Percentiles rank a stretch among this genome's conserved stretches.
These are phyloP conservation scores for Candida montana DNA, from an alignment of 805 yeast species.

Conservation along the genomic window DNA sequence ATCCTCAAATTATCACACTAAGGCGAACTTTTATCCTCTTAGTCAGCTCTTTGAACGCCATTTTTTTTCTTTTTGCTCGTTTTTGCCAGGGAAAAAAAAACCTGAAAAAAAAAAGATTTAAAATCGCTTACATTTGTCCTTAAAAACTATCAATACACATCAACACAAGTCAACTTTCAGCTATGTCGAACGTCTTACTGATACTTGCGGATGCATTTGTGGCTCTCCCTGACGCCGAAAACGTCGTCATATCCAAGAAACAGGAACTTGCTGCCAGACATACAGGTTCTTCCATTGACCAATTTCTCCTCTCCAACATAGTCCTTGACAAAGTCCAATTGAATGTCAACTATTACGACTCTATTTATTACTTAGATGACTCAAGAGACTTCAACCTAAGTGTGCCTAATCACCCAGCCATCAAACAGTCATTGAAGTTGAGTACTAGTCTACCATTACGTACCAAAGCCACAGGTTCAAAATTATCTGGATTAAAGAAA, in stretches of 20 bases:
- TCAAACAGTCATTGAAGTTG: constrained; percentile 17
- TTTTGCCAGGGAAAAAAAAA: neutral
- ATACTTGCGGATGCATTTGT: constrained; percentile 24
- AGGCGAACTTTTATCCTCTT: no score
- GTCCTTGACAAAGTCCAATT: constrained; percentile 19
- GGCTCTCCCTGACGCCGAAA: constrained; percentile 20
- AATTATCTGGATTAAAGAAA: constrained; percentile 23
- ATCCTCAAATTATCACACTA: no score
- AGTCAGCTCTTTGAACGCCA: no score
- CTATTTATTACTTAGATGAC: constrained; percentile 21
- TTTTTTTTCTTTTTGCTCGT: neutral
- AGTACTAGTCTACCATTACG: constrained; percentile 9
- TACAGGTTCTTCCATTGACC: constrained; percentile 17
- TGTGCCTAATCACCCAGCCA: constrained; percentile 22
- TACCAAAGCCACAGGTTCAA: constrained; percentile 17
- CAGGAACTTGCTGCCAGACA: constrained; percentile 11
- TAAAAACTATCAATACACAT: no score
- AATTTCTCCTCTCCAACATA: constrained; percentile 23
- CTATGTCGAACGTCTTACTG: constrained; percentile 21
- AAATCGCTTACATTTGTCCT: no score
- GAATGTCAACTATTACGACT: constrained; percentile 19
- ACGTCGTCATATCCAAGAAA: constrained; percentile 15
- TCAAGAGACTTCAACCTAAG: constrained; percentile 17
- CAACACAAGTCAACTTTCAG: no score
- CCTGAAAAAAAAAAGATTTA: constrained; percentile 1